Evolutionary conservation across 2,329 filamentous ascomycete species (phyloP).

Genomic region (Trichoderma citrinoviride): DNA sequence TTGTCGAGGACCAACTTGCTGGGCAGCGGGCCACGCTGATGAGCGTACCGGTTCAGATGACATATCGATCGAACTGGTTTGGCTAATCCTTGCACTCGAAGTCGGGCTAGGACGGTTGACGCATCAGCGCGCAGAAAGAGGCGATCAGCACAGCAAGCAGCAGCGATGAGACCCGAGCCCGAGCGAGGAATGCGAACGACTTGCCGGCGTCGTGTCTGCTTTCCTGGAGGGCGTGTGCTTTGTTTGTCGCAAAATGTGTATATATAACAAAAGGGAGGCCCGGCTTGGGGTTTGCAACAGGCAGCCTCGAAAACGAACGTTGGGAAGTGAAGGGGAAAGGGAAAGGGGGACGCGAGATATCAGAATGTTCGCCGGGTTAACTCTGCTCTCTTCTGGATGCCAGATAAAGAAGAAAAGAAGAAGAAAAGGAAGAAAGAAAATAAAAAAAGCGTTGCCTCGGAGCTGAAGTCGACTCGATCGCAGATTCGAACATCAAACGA

Average conservation of each 20-base stretch:
- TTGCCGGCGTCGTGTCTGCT: slow-evolving; percentile 19
- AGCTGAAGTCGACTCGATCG: slow-evolving; percentile 23
- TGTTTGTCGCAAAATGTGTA: slow-evolving; percentile 13
- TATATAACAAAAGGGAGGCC: slow-evolving; percentile 15
- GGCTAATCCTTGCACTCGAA: slow-evolving; percentile 16
- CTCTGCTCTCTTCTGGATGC: slow-evolving; percentile 14
- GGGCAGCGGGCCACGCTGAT: slow-evolving; percentile 15
- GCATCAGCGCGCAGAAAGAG: slow-evolving; percentile 34
- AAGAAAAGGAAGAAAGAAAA: not conserved
- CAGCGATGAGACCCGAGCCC: slow-evolving; percentile 24
- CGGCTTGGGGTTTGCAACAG: not conserved
- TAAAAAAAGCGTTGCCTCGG: slow-evolving; percentile 7
- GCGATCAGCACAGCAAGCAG: slow-evolving; percentile 23
- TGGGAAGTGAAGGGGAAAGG: slow-evolving; percentile 11
- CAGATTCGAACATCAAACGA: slow-evolving; percentile 21
- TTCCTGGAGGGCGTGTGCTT: not conserved
- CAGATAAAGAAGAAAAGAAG: not conserved
- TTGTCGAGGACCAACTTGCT: not conserved
- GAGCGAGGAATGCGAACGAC: slow-evolving; percentile 34
- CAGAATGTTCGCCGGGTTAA: slow-evolving; percentile 20
- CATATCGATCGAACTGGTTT: slow-evolving; percentile 33
- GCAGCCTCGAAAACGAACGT: slow-evolving; percentile 17
- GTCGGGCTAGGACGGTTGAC: slow-evolving; percentile 28
- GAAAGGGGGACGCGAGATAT: slow-evolving; percentile 14
- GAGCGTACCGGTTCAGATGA: slow-evolving; percentile 40